A percentile compares a stretch with the other conserved stretches of the same genome.
Evolutionary conservation across 1,139 yeast species (phyloP).

Genomic region (Geotrichum aggregatum): DNA sequence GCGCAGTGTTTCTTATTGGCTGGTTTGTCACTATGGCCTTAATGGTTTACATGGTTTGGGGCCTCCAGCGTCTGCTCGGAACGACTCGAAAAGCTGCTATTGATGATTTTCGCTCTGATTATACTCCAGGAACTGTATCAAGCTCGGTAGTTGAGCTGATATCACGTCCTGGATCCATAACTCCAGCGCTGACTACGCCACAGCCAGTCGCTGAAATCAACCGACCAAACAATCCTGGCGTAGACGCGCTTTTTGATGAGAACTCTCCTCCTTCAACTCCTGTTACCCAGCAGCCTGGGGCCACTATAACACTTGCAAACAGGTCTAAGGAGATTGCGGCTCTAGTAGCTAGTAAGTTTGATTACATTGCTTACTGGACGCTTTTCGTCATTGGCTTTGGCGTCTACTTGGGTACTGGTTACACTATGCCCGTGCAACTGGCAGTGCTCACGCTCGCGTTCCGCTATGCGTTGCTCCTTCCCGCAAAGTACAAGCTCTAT

Average conservation of each 20-base stretch:
- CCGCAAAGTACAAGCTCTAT: slow-evolving; percentile 48
- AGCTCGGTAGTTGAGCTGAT: slow-evolving; percentile 14
- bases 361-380: slow-evolving; percentile 50
- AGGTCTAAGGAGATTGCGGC: slow-evolving; percentile 36
- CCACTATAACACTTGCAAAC: neutral
- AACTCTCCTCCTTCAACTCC: neutral
- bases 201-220: slow-evolving; percentile 19
- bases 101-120: neutral
- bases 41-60: slow-evolving; percentile 47
- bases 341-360: slow-evolving; percentile 48
- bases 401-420: slow-evolving; percentile 43
- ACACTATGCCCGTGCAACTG: slow-evolving; percentile 60
- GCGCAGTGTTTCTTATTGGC: slow-evolving; percentile 67
- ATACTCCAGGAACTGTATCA: neutral
- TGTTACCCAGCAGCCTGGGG: slow-evolving; percentile 1
- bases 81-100: slow-evolving; percentile 32
- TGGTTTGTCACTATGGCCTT: slow-evolving; percentile 51
- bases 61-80: slow-evolving; percentile 41
- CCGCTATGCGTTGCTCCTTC: slow-evolving; percentile 49
- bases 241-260: slow-evolving; percentile 16
- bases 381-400: slow-evolving; percentile 51
- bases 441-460: slow-evolving; percentile 56
- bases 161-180: neutral
- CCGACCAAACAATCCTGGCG: slow-evolving; percentile 30
- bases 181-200: slow-evolving; percentile 8